A percentile compares a stretch with the other conserved stretches of the same genome.
These are phyloP conservation scores for Alternaria viburni DNA, from an alignment of 2,329 filamentous ascomycete genomes.

Conservation along the genomic window DNA sequence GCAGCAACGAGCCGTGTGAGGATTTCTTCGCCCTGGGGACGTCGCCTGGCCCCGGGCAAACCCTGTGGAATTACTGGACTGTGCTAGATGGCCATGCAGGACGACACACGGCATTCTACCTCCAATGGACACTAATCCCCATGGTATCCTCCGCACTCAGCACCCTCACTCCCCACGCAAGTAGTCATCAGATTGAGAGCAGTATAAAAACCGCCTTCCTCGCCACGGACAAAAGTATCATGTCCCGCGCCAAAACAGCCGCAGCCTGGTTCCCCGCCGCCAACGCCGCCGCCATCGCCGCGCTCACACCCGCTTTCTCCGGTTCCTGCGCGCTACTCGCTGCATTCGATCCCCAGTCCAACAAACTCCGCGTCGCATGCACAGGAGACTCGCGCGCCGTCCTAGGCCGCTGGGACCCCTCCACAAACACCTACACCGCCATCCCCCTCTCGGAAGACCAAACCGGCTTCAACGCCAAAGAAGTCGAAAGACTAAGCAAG, in stretches of 20 bases:
- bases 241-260: slow-evolving; percentile 46
- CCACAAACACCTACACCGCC: slow-evolving; percentile 56
- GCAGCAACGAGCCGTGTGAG: slow-evolving; percentile 42
- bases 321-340: slow-evolving; percentile 71
- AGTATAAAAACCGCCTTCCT: slow-evolving; percentile 66
- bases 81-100: slow-evolving; percentile 61
- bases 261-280: slow-evolving; percentile 49
- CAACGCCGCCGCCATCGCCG: slow-evolving; percentile 31
- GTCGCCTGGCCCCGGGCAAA: slow-evolving; percentile 32
- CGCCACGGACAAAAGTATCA: slow-evolving; percentile 64
- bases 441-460: slow-evolving; percentile 68
- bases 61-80: slow-evolving; percentile 49
- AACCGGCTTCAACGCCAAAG: slow-evolving; percentile 66
- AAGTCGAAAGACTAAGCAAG: slow-evolving; percentile 60
- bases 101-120: slow-evolving; percentile 49
- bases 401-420: slow-evolving; percentile 59
- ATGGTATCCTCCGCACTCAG: slow-evolving; percentile 50
- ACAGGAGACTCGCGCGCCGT: slow-evolving; percentile 73
- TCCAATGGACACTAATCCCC: slow-evolving; percentile 53
- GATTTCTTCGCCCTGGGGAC: slow-evolving; percentile 41
- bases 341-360: slow-evolving; percentile 63
- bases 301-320: slow-evolving; percentile 50
- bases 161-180: slow-evolving; percentile 34
- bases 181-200: slow-evolving; percentile 58
- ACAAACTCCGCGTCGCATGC: slow-evolving; percentile 67